A percentile compares a stretch with the other conserved stretches of the same genome.
phyloP scores from a whole-genome alignment of 768 basidiomycete species.

The Sarcodon aspratus region DNA sequence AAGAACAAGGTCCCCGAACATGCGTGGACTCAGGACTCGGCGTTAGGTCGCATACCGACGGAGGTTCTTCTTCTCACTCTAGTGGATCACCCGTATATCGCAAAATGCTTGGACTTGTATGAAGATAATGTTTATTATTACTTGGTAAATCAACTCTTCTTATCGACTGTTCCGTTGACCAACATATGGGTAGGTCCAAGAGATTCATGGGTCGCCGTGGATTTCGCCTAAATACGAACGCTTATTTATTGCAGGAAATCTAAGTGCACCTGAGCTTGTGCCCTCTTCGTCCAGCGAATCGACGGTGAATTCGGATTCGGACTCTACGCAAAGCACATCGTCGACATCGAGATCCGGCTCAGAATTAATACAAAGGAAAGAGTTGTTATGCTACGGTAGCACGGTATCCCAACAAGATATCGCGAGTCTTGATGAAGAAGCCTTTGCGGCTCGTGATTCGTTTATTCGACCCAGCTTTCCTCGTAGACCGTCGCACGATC shows the following conservation, averaged over 20 bases:
- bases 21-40: conserved; percentile 54
- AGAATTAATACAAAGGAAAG: too few relatives aligned
- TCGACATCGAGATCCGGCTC: neutral
- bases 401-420: neutral
- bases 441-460: conserved; percentile 9
- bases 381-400: too few relatives aligned
- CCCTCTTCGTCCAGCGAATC: conserved; percentile 43
- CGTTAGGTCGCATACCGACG: conserved; percentile 56
- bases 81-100: conserved; percentile 71
- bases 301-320: conserved; percentile 27
- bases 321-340: conserved; percentile 20
- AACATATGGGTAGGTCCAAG: conserved; percentile 54
- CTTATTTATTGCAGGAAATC: conserved; percentile 6
- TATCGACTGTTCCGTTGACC: conserved; percentile 1
- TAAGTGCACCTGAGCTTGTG: conserved; percentile 35
- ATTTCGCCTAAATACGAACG: conserved; percentile 8
- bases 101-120: conserved; percentile 74
- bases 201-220: conserved; percentile 91
- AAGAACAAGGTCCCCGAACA: conserved; percentile 54
- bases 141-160: conserved; percentile 40
- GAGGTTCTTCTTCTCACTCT: conserved; percentile 71
- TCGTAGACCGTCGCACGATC: conserved; percentile 76
- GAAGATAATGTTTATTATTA: conserved; percentile 83
- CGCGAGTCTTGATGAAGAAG: neutral
- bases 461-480: conserved; percentile 31